These are phyloP conservation scores for Citropsis articulata DNA, from an alignment of 345 rosid genomes.

Conservation along the genomic window DNA sequence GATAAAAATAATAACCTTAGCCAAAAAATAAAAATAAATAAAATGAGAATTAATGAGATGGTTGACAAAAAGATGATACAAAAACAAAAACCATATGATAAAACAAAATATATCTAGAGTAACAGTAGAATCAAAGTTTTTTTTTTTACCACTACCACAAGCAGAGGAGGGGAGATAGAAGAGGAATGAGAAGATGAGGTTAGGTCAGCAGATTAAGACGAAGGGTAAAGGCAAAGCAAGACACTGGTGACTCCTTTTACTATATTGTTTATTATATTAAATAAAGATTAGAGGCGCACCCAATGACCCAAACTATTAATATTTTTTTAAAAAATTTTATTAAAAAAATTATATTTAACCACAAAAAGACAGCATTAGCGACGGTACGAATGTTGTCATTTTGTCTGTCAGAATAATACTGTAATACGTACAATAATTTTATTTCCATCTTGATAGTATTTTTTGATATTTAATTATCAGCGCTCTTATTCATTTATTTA, in stretches of 20 bases:
- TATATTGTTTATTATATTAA: not conserved
- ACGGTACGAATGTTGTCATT: not conserved
- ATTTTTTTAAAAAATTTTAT: not conserved
- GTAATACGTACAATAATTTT: no score
- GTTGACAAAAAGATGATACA: not conserved
- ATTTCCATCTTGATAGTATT: no score
- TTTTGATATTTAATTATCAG: no score
- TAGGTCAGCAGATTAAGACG: conserved; percentile 1
- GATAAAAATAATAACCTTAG: not conserved
- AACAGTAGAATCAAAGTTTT: not conserved
- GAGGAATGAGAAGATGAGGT: not conserved
- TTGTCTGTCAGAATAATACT: not conserved
- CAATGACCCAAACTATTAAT: not conserved
- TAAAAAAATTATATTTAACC: no score
- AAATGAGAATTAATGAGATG: not conserved
- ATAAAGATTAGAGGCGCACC: not conserved
- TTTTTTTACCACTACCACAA: not conserved
- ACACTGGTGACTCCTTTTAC: not conserved
- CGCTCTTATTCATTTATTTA: no score
- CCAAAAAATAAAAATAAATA: not conserved
- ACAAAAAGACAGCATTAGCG: no score
- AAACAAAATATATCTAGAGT: not conserved
- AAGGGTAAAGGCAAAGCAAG: conserved; percentile 23
- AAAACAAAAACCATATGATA: not conserved
- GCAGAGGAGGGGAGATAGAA: not conserved